Conservation (phyloP, 345 rosid species). For the Stellera chamaejasme region DNA sequence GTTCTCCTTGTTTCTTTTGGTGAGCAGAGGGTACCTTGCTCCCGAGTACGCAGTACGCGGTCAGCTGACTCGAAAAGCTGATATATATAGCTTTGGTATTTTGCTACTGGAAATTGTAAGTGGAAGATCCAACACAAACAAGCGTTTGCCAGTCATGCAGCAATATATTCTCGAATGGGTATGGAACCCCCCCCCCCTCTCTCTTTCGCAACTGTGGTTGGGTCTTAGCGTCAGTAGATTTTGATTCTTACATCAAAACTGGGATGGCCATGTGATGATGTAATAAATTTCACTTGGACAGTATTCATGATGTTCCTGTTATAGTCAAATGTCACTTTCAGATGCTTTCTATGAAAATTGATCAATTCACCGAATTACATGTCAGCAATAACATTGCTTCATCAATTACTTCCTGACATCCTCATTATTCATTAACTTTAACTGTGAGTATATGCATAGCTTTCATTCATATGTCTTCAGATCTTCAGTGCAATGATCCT, state of each 20-base stretch:
- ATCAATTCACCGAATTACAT: too few relatives aligned
- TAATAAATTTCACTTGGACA: background rate
- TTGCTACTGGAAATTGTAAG: constrained; percentile 55
- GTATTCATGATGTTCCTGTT: background rate
- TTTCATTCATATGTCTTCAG: too few relatives aligned
- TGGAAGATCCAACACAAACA: constrained; percentile 53
- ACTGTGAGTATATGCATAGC: too few relatives aligned
- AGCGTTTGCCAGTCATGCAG: constrained; percentile 28
- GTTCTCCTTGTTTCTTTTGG: constrained; percentile 6
- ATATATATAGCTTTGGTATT: constrained; percentile 69
- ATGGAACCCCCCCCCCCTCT: constrained; percentile 4
- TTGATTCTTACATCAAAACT: background rate
- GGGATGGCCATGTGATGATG: background rate
- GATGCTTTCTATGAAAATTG: too few relatives aligned
- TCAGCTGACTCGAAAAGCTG: constrained; percentile 61
- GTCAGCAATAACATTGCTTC: too few relatives aligned
- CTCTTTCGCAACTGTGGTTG: background rate
- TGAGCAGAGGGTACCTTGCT: constrained; percentile 58
- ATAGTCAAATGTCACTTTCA: background rate
- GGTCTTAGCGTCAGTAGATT: background rate
- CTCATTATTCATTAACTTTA: too few relatives aligned
- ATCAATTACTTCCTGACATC: too few relatives aligned
- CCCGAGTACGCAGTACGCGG: constrained; percentile 73
- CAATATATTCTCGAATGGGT: constrained; percentile 66
- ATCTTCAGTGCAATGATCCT: too few relatives aligned